phyloP scores from a whole-genome alignment of 352 stramenopile species.

The Phytophthora sp. region DNA sequence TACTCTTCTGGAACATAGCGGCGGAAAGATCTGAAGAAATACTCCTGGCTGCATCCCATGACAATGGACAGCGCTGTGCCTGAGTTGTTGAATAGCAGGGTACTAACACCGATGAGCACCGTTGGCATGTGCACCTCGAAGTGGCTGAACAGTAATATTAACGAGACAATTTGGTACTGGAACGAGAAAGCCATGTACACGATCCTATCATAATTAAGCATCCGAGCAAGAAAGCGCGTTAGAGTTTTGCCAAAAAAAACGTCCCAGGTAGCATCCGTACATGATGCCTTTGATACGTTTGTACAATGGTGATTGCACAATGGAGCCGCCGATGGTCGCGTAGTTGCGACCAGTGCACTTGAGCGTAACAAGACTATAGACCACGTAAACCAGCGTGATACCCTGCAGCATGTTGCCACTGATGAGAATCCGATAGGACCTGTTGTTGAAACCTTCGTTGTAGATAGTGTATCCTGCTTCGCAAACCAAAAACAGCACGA shows the following conservation, averaged over 20 bases:
- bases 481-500: constrained; percentile 40
- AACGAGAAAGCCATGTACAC: constrained; percentile 54
- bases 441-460: constrained; percentile 43
- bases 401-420: constrained; percentile 51
- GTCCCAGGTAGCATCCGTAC: constrained; percentile 21
- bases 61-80: constrained; percentile 48
- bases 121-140: constrained; percentile 40
- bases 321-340: constrained; percentile 47
- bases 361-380: constrained; percentile 44
- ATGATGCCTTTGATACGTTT: constrained; percentile 67
- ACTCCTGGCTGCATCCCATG: constrained; percentile 59
- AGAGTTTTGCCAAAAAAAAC: not conserved
- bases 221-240: not conserved
- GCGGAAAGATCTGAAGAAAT: constrained; percentile 41
- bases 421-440: constrained; percentile 45
- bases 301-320: constrained; percentile 63
- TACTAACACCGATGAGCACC: constrained; percentile 42
- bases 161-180: constrained; percentile 52
- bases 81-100: constrained; percentile 52
- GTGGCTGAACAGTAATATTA: constrained; percentile 47
- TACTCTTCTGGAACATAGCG: constrained; percentile 55
- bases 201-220: constrained; percentile 34
- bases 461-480: constrained; percentile 45
- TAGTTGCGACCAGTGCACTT: constrained; percentile 58
- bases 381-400: constrained; percentile 46